Evolutionary conservation across 169 alveolate species (phyloP).

Genomic region (Condylostoma magnum): DNA sequence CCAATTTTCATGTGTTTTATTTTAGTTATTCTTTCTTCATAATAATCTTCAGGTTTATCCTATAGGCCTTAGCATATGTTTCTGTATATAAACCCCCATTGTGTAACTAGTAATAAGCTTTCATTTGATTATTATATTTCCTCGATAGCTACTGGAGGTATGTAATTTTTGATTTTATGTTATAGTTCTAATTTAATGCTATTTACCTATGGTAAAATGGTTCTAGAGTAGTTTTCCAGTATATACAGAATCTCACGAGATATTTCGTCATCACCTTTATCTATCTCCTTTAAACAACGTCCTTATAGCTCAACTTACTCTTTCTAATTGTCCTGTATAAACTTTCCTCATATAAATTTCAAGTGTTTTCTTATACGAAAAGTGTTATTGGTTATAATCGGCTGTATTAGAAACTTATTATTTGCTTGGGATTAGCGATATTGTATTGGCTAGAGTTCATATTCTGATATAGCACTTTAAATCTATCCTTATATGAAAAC

Average conservation of each 20-base stretch:
- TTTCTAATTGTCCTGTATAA: background rate
- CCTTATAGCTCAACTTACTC: background rate
- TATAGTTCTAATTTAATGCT: constrained; percentile 1
- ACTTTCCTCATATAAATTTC: background rate
- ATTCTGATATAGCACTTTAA: background rate
- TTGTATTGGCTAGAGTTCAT: background rate
- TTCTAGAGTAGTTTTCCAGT: background rate
- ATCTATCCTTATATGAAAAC: background rate
- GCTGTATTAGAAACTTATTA: background rate
- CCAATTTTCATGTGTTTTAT: background rate
- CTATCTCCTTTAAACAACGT: constrained; percentile 2
- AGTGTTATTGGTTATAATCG: background rate
- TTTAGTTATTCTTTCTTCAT: background rate
- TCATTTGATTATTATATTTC: too few relatives aligned
- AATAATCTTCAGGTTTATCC: background rate
- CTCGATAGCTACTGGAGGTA: background rate
- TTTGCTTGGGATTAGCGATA: background rate
- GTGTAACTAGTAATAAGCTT: background rate
- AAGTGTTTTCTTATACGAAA: background rate
- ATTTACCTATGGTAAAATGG: constrained; percentile 5
- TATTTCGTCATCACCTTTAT: constrained; percentile 9
- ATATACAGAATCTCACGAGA: constrained; percentile 4
- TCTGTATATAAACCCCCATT: constrained; percentile 17
- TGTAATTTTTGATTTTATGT: background rate
- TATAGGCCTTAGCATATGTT: background rate